Evolutionary conservation across 2,329 filamentous ascomycete genomes (phyloP), one percentile per base, ranked within the genome.

Genomic region (Fusarium sulawesiense): DNA sequence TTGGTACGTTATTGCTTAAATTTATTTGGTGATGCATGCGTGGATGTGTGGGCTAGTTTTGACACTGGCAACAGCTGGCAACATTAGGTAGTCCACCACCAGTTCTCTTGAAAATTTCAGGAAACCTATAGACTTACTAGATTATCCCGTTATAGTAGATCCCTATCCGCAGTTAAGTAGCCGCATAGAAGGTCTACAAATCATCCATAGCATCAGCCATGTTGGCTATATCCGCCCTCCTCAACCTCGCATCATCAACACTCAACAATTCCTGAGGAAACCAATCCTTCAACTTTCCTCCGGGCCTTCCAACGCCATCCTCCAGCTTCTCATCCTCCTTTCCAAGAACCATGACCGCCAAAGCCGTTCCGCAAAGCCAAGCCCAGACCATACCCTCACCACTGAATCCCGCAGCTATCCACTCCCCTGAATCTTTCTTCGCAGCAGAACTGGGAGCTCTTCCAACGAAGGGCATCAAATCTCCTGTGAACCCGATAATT

Each of bases 361-460:
- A 44, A 1, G 84, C 85, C 13, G 79, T 80, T 1, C 85, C 85
- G 46, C 80, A 84, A 16, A 86, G 79, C 85, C 85, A 87, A 4
- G 84, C 82, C 79, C 82, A 85, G 4, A 83, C 83, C 84, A 87
- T 87, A 6, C 86, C 86, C 45, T 87, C 83, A 16, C 85, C 85
- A 45, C 78, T 81, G 70, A 83, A 87, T 2, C 84, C 86, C 1
- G 83, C 85, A 3, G 83, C 79, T n/a, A 87, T 79, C 84, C 84
- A 88, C 71, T 87, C 84, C 3, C 82, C 82, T 1, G 76, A 66
- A 0, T 50, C 59, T 7, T 59, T 61, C 1, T 57, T 67, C 10
- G 32, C 59, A 71, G 59, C 23, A 51, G 55, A 74, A 2, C 78
- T 80, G 1, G 83, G 64, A 1, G 86, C 75, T n/a, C 76, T 73